Base-by-base conservation (phyloP, 176 grass and related monocot species). In the Poa pratensis region DNA sequence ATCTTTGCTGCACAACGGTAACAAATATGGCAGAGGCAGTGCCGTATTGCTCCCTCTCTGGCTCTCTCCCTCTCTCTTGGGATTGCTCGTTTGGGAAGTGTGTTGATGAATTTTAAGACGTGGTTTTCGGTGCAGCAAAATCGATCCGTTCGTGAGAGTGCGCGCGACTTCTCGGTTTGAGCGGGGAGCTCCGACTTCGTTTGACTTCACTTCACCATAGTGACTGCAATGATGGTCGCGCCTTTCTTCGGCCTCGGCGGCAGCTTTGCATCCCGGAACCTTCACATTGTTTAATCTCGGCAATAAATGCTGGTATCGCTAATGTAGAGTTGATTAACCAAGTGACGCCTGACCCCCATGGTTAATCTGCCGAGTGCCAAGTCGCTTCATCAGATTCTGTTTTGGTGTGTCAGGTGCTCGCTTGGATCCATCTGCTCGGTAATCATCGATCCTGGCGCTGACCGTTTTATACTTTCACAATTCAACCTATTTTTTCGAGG, bases 361-460 rank as follows among this genome's bases (percentile, higher is more conserved):
- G 51, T 43, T 46, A 43, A 72, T 43, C 67, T 72, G 48, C 48
- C 45, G 13, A 5, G 22, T 26, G 22, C 34, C 60, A 49, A 51
- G 32, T 85, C 53, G 78, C 40, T 69, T 55, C 22, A 16, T 52
- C 50, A 43, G 69, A 76, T 28, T 46, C 58, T 59, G 59, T 37
- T 72, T 69, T 26, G 40, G 17, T 19, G 87, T 60, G 82, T 82
- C 83, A 89, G 65, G 75, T 71, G 65, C 32, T 3, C 26, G 32
- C 11, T 19, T 55, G 74, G 83, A 78, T 85, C 45, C 35, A 24
- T 8, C 6, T 14, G 26, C 14, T 5, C 24, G 5, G 42, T 14
- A 57, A 24, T 48, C 83, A 76, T 82, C 61, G 78, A 86, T 86
- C 62, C 28, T 19, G 17, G 40, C 53, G 83, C 73, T 82, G 78